Evolutionary conservation across 768 basidiomycete species (phyloP).

Genomic region (Boletellus ananiceps): DNA sequence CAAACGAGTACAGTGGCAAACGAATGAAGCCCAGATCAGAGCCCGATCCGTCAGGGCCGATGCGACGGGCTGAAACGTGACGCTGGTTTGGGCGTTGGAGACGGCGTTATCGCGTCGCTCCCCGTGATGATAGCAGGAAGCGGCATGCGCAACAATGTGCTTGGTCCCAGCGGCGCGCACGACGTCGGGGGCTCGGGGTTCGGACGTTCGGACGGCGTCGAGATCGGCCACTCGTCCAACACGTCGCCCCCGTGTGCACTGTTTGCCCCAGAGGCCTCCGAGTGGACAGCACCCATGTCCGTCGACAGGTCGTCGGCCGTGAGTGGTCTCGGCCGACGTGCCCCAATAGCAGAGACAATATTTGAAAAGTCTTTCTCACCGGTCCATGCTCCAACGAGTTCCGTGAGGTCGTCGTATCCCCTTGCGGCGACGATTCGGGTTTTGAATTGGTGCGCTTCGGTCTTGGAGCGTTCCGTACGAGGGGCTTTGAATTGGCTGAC

Average conservation of each 20-base stretch:
- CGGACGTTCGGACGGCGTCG: conserved; percentile 48
- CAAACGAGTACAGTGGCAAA: no score
- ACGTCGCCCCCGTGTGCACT: neutral
- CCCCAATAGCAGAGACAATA: conserved; percentile 45
- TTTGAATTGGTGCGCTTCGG: conserved; percentile 52
- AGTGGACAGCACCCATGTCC: neutral
- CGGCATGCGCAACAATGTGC: conserved; percentile 33
- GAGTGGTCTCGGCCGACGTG: conserved; percentile 22
- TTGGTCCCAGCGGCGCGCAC: conserved; percentile 40
- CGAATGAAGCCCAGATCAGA: no score
- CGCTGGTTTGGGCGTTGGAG: conserved; percentile 31
- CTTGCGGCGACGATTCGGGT: conserved; percentile 58
- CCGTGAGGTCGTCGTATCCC: conserved; percentile 49
- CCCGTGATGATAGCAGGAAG: conserved; percentile 40
- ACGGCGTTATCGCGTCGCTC: conserved; percentile 45
- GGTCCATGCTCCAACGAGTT: conserved; percentile 49
- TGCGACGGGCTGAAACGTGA: conserved; percentile 8
- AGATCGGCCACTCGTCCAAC: conserved; percentile 22
- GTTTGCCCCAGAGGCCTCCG: neutral
- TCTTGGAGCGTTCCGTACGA: conserved; percentile 52
- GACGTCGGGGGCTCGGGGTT: conserved; percentile 56
- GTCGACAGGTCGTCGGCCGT: conserved; percentile 5
- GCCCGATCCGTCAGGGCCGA: conserved; percentile 8
- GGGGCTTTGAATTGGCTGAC: conserved; percentile 74
- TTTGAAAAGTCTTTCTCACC: conserved; percentile 60